Evolutionary conservation across 1,284 basidiomycete genomes (phyloP).

Genomic region (Mycosarcoma mackinlayi): DNA sequence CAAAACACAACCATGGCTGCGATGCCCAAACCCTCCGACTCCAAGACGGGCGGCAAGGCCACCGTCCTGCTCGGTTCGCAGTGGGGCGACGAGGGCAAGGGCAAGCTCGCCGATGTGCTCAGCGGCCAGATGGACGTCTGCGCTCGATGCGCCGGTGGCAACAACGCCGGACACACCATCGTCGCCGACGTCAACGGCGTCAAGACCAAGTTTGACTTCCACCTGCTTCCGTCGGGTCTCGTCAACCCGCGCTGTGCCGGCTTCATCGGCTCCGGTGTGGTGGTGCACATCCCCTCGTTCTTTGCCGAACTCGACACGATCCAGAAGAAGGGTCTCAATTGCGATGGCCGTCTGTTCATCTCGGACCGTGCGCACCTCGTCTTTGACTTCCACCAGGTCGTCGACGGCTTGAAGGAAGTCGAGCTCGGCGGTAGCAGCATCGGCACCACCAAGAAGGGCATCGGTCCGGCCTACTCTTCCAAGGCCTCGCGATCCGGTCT

Average conservation of each 20-base stretch:
- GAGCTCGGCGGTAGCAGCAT: constrained; percentile 92
- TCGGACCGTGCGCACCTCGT: constrained; percentile 97
- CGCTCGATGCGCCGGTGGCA: constrained; percentile 95
- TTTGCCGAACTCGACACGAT: constrained; percentile 91
- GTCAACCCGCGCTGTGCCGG: constrained; percentile 88
- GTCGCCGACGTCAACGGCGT: constrained; percentile 81
- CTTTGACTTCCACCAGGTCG: constrained; percentile 99
- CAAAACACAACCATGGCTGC: constrained; percentile 53
- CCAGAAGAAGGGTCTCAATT: constrained; percentile 82
- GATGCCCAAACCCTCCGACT: constrained; percentile 63
- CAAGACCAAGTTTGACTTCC: constrained; percentile 91
- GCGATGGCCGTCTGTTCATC: constrained; percentile 85
- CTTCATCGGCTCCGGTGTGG: constrained; percentile 92
- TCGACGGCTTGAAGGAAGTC: constrained; percentile 97
- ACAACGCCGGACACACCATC: constrained; percentile 99
- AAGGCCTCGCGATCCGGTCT: constrained; percentile 97
- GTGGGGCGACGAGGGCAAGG: constrained; percentile 68
- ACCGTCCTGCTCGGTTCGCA: constrained; percentile 66
- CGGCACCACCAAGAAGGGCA: constrained; percentile 96
- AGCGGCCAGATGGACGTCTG: constrained; percentile 86
- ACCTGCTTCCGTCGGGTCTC: constrained; percentile 91
- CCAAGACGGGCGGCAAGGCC: constrained; percentile 60
- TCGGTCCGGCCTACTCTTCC: constrained; percentile 96
- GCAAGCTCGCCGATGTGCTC: constrained; percentile 67
- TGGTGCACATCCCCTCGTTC: constrained; percentile 93